Conservation (phyloP, 2,329 filamentous ascomycete genomes). For the Nemania sp. region DNA sequence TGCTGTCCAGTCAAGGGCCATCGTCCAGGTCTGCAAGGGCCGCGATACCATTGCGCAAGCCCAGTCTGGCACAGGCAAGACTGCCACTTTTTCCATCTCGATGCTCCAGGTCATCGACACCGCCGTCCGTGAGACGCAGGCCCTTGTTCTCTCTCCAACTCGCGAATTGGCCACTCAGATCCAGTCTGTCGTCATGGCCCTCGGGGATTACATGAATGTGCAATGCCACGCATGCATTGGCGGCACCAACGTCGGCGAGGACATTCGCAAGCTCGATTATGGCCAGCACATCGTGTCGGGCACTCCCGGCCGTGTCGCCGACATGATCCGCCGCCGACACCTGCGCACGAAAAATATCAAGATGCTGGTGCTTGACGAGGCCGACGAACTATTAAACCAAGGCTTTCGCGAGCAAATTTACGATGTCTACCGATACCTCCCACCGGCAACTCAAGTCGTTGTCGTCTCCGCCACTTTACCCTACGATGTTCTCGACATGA, state of each 20-base stretch:
- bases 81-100: slow-evolving; percentile 93
- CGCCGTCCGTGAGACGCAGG: slow-evolving; percentile 88
- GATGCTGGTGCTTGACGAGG: slow-evolving; percentile 65
- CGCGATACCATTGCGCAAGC: slow-evolving; percentile 98
- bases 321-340: slow-evolving; percentile 63
- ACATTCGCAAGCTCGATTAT: slow-evolving; percentile 96
- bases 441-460: slow-evolving; percentile 96
- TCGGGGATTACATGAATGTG: slow-evolving; percentile 99
- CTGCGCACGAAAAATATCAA: slow-evolving; percentile 64
- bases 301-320: slow-evolving; percentile 87
- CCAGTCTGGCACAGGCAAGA: slow-evolving; percentile 96
- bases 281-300: slow-evolving; percentile 97
- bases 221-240: slow-evolving; percentile 99
- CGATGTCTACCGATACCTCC: slow-evolving; percentile 96
- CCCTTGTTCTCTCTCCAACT: slow-evolving; percentile 91
- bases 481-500: slow-evolving; percentile 98
- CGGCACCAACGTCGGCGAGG: slow-evolving; percentile 95
- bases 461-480: slow-evolving; percentile 95
- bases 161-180: slow-evolving; percentile 98
- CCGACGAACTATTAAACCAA: slow-evolving; percentile 75
- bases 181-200: slow-evolving; percentile 97
- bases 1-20: slow-evolving; percentile 94
- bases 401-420: slow-evolving; percentile 99
- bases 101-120: slow-evolving; percentile 97
- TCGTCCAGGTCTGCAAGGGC: slow-evolving; percentile 98